Conservation (phyloP, 306 rosid species). For the Calophaca sinica region DNA sequence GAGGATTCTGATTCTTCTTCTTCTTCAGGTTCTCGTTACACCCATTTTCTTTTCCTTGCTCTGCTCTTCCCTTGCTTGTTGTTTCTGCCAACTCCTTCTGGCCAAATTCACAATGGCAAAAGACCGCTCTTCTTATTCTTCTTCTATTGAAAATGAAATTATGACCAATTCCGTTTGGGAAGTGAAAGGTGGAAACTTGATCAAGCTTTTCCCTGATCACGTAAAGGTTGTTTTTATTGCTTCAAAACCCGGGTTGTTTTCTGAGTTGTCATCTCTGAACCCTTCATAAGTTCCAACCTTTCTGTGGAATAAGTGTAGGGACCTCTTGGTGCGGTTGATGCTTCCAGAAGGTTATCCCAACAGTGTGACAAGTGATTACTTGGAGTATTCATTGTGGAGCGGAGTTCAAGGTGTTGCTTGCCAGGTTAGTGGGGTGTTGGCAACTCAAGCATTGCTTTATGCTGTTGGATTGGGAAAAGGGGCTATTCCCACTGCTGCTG, state of each 20-base stretch:
- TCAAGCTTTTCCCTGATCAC: constrained; percentile 57
- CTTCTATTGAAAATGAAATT: constrained; percentile 15
- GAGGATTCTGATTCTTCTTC: constrained; percentile 42
- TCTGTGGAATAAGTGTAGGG: constrained; percentile 57
- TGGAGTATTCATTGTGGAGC: constrained; percentile 92
- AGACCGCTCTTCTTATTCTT: constrained; percentile 8
- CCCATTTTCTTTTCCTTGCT: constrained; percentile 55
- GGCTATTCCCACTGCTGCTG: constrained; percentile 90
- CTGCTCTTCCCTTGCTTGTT: constrained; percentile 51
- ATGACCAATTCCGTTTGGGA: constrained; percentile 59
- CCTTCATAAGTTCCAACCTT: constrained; percentile 42
- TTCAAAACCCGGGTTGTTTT: constrained; percentile 34
- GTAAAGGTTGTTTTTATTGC: constrained; percentile 59
- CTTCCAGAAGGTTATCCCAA: constrained; percentile 93
- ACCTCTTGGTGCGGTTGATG: constrained; percentile 65
- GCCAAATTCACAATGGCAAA: constrained; percentile 67
- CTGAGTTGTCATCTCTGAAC: constrained; percentile 44
- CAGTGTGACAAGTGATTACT: constrained; percentile 81
- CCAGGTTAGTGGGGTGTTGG: constrained; percentile 87
- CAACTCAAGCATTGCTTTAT: constrained; percentile 91
- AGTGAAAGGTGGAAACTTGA: constrained; percentile 84
- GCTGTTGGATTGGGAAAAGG: constrained; percentile 96
- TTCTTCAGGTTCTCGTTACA: constrained; percentile 46
- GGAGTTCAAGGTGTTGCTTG: constrained; percentile 94
- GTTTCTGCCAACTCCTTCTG: constrained; percentile 63